Conservation (phyloP, 352 stramenopile species). For the Phytophthora europaea region DNA sequence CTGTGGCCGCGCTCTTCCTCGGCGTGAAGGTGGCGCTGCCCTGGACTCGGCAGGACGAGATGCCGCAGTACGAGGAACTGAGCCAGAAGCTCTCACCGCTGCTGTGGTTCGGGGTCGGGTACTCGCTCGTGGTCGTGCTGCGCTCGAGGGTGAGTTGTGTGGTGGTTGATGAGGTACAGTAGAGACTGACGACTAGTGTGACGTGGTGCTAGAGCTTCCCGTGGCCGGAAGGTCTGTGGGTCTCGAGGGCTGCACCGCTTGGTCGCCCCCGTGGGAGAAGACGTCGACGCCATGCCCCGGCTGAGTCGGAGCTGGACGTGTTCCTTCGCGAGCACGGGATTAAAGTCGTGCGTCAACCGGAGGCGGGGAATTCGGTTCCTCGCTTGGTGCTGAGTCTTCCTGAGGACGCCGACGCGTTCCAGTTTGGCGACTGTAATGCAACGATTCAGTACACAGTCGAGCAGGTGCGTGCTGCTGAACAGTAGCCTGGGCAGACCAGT, state of each 20-base stretch:
- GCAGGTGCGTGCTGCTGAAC: slow-evolving; percentile 45
- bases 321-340: slow-evolving; percentile 58
- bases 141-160: slow-evolving; percentile 45
- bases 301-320: slow-evolving; percentile 34
- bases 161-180: not conserved
- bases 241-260: slow-evolving; percentile 15
- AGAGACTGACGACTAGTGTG: slow-evolving; percentile 1
- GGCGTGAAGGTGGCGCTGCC: slow-evolving; percentile 34
- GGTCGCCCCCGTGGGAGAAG: slow-evolving; percentile 1
- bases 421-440: slow-evolving; percentile 60
- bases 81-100: slow-evolving; percentile 47
- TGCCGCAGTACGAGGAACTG: slow-evolving; percentile 30
- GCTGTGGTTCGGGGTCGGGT: slow-evolving; percentile 70
- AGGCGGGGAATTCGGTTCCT: slow-evolving; percentile 33
- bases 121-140: slow-evolving; percentile 54
- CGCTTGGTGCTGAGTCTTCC: slow-evolving; percentile 50
- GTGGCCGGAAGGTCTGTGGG: slow-evolving; percentile 60
- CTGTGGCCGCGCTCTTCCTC: slow-evolving; percentile 11
- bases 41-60: slow-evolving; percentile 29
- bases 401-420: slow-evolving; percentile 49
- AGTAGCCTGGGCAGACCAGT: not conserved
- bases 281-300: slow-evolving; percentile 19
- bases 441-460: slow-evolving; percentile 69
- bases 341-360: slow-evolving; percentile 43
- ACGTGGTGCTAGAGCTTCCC: slow-evolving; percentile 49